Evolutionary conservation across 345 rosid species (phyloP), one percentile per base, ranked within the genome.

Genomic region (Anacardium occidentale): DNA sequence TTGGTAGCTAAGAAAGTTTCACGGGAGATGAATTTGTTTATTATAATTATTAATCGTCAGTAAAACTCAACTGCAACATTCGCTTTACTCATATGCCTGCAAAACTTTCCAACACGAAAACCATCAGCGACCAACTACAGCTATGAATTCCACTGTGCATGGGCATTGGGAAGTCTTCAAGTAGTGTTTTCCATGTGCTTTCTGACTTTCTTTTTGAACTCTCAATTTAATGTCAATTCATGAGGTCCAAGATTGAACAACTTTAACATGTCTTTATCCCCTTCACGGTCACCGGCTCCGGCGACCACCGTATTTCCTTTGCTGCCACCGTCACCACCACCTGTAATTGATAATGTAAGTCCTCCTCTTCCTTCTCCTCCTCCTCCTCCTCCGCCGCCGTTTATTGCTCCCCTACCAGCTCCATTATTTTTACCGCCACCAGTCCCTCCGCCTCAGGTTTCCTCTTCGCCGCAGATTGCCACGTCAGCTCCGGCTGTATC

Each of bases 381-480:
- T n/a, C n/a, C n/a, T n/a, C n/a, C n/a, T n/a, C n/a, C n/a, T n/a
- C n/a, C n/a, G n/a, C n/a, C 77, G 15, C 20, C 69, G 5, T 20
- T 29, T 2, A 24, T 76, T 2, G 63, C 75, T 0, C 1, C 78
- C 0, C 1, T 73, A 0, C 29, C 74, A 2, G 63, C 69, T 25
- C 40, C 50, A 26, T 10, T 44, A 14, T 47, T 14, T 2, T 37
- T 6, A 5, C 79, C 80, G 22, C 59, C 83, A 18, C 64, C 42
- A 37, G 42, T 37, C 42, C 51, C 51, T 47, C 18, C 18, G n/a
- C 53, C 53, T 50, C 53, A 50, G 53, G n/a, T 74, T 20, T 51
- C 78, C 0, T 63, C 77, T 0, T 47, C 75, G 14, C 79, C 80
- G 24, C 59, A 82, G 2, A 18, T 56, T 3, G 25, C 22, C 58